Conservation (phyloP, 768 basidiomycete genomes). For the Xanthoconium purpureum region DNA sequence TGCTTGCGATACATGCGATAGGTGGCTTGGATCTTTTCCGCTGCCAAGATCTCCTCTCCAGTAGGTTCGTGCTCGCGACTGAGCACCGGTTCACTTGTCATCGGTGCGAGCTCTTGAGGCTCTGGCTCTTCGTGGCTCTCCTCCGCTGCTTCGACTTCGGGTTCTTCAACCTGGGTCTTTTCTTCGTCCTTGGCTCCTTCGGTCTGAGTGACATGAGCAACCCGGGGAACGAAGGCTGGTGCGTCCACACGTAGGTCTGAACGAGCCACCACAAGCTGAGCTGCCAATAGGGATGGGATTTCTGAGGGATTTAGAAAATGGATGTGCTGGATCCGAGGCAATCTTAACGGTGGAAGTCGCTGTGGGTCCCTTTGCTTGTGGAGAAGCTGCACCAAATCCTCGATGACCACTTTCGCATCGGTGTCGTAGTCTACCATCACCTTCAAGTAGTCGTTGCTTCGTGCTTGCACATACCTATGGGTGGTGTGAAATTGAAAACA, state of each 20-base stretch:
- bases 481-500: not conserved
- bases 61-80: conserved; percentile 21
- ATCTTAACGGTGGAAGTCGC: not conserved
- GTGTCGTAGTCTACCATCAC: conserved; percentile 14
- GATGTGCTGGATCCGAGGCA: conserved; percentile 29
- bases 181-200: not conserved
- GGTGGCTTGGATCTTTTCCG: conserved; percentile 20
- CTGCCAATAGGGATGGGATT: conserved; percentile 29
- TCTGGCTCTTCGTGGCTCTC: conserved; percentile 11
- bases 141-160: not conserved
- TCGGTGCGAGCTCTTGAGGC: conserved; percentile 4
- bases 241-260: conserved; percentile 16
- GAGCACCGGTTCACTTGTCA: conserved; percentile 12
- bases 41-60: conserved; percentile 27
- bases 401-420: conserved; percentile 2
- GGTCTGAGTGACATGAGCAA: not conserved
- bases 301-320: conserved; percentile 30
- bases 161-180: not conserved
- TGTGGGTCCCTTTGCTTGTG: conserved; percentile 7
- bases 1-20: conserved; percentile 9
- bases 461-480: not conserved
- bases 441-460: conserved; percentile 9
- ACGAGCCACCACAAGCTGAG: conserved; percentile 12
- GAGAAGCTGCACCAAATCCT: conserved; percentile 27
- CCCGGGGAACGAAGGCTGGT: conserved; percentile 17